Base-by-base conservation (phyloP, 2,329 filamentous ascomycete species). In the Xylariaceae sp. region DNA sequence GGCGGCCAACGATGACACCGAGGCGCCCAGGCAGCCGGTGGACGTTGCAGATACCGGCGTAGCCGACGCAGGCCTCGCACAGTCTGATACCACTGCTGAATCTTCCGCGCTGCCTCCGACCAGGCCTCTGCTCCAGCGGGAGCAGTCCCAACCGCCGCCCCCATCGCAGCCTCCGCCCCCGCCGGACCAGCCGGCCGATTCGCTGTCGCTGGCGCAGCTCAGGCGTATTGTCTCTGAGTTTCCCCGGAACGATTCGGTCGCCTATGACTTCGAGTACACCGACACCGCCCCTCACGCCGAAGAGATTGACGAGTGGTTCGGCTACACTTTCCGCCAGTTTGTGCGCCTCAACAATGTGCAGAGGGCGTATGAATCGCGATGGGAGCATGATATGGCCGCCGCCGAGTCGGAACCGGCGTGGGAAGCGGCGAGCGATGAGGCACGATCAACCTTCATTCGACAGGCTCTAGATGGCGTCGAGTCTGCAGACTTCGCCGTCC, bases 231-330 rank as follows among this genome's bases (percentile, higher is more conserved):
- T 89, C 13, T 75, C 77, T 42, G 83, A 89, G 38, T 77, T 86
- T 46, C 82, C 82, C 12, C 76, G 75, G 43, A 55, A 69, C 32
- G 83, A 88, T 45, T 74, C 81, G 31, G 67, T 72, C 27, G 77
- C 78, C 9, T 98, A 98, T 65, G 88, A 92, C 40, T 98, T 94
- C 56, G 75, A 75, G 43, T 90, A 90, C 61, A 65, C 73, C 17
- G 83, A 90, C 57, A 72, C 74, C 36, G 79, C 80, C 15, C 66
- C 77, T 1, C 81, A 94, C 48, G 77, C 84, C 13, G 86, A 92
- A 43, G 92, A 98, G 65, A 70, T 98, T 30, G 87, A 96, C 55
- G 92, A 98, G 63, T 98, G 92, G 92, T 98, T 98, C 60, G 79
- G 82, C 33, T 95, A 96, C 60, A 83, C 83, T 48, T 80, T 87